phyloP scores from a whole-genome alignment of 352 stramenopile species.

The Halophytophthora polymorphica region DNA sequence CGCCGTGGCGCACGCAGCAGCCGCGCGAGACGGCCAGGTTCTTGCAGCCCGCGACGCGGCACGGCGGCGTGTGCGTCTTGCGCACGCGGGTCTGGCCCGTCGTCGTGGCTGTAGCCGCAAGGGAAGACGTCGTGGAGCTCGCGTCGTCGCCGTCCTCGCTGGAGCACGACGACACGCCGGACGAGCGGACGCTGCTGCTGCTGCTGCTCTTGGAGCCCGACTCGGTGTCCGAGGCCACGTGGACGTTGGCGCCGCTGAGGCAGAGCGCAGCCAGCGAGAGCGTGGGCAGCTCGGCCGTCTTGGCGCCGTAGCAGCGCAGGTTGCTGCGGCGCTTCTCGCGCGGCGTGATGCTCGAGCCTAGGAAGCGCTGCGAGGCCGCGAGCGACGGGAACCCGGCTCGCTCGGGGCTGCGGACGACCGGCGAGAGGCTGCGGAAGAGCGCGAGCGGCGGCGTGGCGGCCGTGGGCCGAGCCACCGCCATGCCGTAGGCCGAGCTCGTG shows the following conservation, averaged over 20 bases:
- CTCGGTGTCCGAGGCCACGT: conserved; percentile 13
- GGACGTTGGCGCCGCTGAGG: conserved; percentile 22
- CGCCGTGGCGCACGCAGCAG: conserved; percentile 50
- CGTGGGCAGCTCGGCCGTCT: conserved; percentile 34
- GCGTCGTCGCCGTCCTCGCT: conserved; percentile 20
- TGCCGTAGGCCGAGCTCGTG: background rate
- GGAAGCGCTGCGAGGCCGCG: conserved; percentile 25
- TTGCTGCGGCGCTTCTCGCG: conserved; percentile 33
- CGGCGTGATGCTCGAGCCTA: conserved; percentile 37
- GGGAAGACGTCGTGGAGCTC: conserved; percentile 13
- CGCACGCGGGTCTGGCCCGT: conserved; percentile 7
- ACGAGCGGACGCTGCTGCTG: conserved; percentile 13
- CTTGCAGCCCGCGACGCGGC: conserved; percentile 52
- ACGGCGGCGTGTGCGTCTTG: conserved; percentile 51
- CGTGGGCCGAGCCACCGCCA: conserved; percentile 4
- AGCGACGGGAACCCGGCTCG: conserved; percentile 14
- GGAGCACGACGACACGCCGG: conserved; percentile 11
- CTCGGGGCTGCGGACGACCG: conserved; percentile 22
- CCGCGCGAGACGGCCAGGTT: conserved; percentile 55
- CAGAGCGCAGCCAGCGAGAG: conserved; percentile 26
- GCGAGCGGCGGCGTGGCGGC: conserved; percentile 18
- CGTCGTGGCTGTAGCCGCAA: background rate
- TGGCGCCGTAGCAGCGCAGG: conserved; percentile 25
- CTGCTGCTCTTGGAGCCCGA: conserved; percentile 24
- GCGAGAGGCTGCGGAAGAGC: conserved; percentile 23